These are phyloP conservation scores for Harrya chromipes DNA, from an alignment of 768 basidiomycete genomes.

Conservation along the genomic window DNA sequence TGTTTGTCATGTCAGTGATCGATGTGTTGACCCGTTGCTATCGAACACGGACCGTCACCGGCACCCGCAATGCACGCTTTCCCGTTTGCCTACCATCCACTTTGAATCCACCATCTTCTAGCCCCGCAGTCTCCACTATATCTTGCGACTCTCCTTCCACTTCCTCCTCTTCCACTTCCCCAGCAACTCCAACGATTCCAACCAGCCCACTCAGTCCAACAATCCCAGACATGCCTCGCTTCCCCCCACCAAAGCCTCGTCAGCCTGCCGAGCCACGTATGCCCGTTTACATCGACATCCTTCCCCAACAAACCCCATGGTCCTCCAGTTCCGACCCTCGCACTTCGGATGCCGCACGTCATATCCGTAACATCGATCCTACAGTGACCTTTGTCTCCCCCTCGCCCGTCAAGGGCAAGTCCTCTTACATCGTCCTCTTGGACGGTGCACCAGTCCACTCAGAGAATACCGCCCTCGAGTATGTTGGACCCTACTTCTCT, in stretches of 20 bases:
- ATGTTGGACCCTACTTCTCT: conserved; percentile 33
- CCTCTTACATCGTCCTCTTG: conserved; percentile 52
- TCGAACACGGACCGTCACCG: conserved; percentile 24
- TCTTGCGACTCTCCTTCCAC: conserved; percentile 25
- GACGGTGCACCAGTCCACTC: conserved; percentile 49
- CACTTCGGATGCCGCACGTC: conserved; percentile 41
- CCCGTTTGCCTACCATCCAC: conserved; percentile 12
- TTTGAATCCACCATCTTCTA: conserved; percentile 12
- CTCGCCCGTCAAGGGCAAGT: conserved; percentile 46
- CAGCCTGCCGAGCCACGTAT: conserved; percentile 25
- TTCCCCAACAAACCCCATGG: conserved; percentile 18
- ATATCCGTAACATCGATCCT: conserved; percentile 58
- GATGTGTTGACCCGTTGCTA: conserved; percentile 35
- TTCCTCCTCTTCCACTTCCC: conserved; percentile 16
- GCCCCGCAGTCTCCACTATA: conserved; percentile 23
- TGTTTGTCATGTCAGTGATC: conserved; percentile 34
- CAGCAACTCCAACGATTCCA: conserved; percentile 13
- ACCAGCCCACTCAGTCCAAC: conserved; percentile 9
- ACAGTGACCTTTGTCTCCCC: conserved; percentile 61
- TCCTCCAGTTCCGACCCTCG: conserved; percentile 4
- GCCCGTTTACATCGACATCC: conserved; percentile 35
- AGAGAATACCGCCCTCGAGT: conserved; percentile 42
- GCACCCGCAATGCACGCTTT: conserved; percentile 20
- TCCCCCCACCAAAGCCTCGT: conserved; percentile 21
- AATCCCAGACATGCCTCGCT: conserved; percentile 19